Evolutionary conservation across 2,329 filamentous ascomycete species (phyloP), one percentile per base, ranked within the genome.

Genomic region (Arachnopeziza araneosa): DNA sequence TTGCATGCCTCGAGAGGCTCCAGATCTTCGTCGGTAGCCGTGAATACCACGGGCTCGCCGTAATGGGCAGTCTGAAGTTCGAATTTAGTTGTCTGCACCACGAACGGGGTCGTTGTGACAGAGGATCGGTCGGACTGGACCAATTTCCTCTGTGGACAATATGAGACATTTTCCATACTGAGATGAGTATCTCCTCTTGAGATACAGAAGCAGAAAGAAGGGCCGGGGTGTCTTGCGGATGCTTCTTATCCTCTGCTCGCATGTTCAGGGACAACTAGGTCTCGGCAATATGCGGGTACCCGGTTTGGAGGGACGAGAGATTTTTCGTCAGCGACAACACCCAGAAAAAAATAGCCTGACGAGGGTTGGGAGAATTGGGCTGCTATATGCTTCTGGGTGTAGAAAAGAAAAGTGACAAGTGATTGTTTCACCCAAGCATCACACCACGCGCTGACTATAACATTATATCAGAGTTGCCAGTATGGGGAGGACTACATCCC

Each of bases 81-180:
- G 21, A 59, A 64, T 24, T 52, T 50, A 57, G 63, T 36, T 17
- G 57, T 64, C 52, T 65, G 63, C 32, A 64, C 54, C 48, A 62
- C 54, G 58, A 62, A 59, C 52, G 62, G 52, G 22, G 64, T 66
- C 52, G 64, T 68, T 63, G 70, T 63, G 30, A 68, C 57, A 55
- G 56, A 59, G 24, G 66, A 68, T 63, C 66, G 68, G 60, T 64
- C 59, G 63, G 60, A 60, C 60, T 67, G 63, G 61, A 68, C 63
- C 52, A 62, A 64, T 50, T 62, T 61, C 64, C 69, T 63, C 55
- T 68, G 65, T 55, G 69, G 69, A 69, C 69, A 70, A 60, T 64
- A 68, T 59, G 70, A 69, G 66, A 71, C 60, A 50, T 69, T 55
- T 61, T 66, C 68, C 69, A 69, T 72, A 67, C 64, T 69, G 57